Percentiles rank a stretch among this genome's conserved stretches.
phyloP scores from a whole-genome alignment of 768 basidiomycete genomes.

The Scleroderma citrinum region DNA sequence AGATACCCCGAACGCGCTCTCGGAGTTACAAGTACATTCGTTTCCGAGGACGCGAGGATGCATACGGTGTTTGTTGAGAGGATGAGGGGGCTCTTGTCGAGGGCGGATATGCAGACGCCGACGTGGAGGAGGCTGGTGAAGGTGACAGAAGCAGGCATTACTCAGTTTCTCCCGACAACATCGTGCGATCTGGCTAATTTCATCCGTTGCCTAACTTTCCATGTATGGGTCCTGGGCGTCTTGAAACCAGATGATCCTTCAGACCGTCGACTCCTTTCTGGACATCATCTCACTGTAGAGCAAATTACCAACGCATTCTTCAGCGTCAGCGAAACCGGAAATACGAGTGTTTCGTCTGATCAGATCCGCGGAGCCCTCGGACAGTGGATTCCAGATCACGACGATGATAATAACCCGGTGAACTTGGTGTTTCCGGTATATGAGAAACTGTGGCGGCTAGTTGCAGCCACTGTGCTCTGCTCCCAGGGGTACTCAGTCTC shows the following conservation, averaged over 20 bases:
- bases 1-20: neutral
- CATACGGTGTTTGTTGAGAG: constrained; percentile 27
- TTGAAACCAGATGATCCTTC: constrained; percentile 22
- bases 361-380: constrained; percentile 33
- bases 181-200: constrained; percentile 31
- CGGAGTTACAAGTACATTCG: constrained; percentile 40
- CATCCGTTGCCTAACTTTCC: constrained; percentile 41
- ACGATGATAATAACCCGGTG: constrained; percentile 26
- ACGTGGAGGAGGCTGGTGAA: neutral
- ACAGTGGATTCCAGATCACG: constrained; percentile 29
- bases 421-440: constrained; percentile 53
- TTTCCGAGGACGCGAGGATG: constrained; percentile 24
- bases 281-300: constrained; percentile 24
- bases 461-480: constrained; percentile 40
- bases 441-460: constrained; percentile 59
- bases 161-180: neutral
- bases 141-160: neutral
- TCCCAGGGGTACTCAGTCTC: constrained; percentile 18
- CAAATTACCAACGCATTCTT: constrained; percentile 39
- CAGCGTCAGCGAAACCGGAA: constrained; percentile 34
- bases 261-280: constrained; percentile 17
- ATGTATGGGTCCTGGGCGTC: constrained; percentile 37
- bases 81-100: neutral
- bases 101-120: neutral
- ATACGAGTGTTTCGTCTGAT: constrained; percentile 21